Conservation (phyloP, 2,329 filamentous ascomycete species). For the Cytospora piceae region DNA sequence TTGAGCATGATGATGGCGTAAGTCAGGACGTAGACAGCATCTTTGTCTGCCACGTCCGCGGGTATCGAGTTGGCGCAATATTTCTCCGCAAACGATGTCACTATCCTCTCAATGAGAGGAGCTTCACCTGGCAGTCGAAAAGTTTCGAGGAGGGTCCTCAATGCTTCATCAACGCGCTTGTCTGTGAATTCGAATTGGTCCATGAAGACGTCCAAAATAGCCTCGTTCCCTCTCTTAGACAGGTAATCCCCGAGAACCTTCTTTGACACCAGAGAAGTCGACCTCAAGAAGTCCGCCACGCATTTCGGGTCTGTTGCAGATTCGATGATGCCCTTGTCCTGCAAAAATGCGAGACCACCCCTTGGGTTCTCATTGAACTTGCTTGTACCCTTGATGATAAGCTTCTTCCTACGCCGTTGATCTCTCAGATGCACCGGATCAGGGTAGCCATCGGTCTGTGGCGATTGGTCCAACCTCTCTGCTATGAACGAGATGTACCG, state of each 20-base stretch:
- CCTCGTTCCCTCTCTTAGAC: constrained; percentile 86
- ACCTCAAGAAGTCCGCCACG: constrained; percentile 85
- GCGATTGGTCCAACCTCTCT: constrained; percentile 77
- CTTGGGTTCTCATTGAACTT: constrained; percentile 98
- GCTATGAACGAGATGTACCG: constrained; percentile 91
- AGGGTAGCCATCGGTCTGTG: constrained; percentile 66
- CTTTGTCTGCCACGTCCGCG: constrained; percentile 78
- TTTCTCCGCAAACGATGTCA: constrained; percentile 83
- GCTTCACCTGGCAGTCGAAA: constrained; percentile 96
- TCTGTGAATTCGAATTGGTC: constrained; percentile 84
- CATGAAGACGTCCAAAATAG: constrained; percentile 83
- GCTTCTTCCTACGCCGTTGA: constrained; percentile 78
- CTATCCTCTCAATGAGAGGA: constrained; percentile 87
- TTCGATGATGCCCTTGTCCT: constrained; percentile 82
- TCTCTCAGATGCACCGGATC: constrained; percentile 67
- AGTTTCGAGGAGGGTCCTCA: constrained; percentile 83
- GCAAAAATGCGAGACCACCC: constrained; percentile 81
- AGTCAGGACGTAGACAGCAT: constrained; percentile 86
- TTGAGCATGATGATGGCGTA: constrained; percentile 98
- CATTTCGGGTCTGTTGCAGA: constrained; percentile 73
- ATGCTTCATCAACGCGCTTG: constrained; percentile 86
- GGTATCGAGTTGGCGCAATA: constrained; percentile 74
- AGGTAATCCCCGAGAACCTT: constrained; percentile 89
- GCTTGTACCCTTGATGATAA: constrained; percentile 83
- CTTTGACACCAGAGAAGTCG: constrained; percentile 87